Percentiles rank a stretch among this genome's conserved stretches.
These are phyloP conservation scores for Volvox carteri DNA, from an alignment of 163 green algal genomes.

Conservation along the genomic window DNA sequence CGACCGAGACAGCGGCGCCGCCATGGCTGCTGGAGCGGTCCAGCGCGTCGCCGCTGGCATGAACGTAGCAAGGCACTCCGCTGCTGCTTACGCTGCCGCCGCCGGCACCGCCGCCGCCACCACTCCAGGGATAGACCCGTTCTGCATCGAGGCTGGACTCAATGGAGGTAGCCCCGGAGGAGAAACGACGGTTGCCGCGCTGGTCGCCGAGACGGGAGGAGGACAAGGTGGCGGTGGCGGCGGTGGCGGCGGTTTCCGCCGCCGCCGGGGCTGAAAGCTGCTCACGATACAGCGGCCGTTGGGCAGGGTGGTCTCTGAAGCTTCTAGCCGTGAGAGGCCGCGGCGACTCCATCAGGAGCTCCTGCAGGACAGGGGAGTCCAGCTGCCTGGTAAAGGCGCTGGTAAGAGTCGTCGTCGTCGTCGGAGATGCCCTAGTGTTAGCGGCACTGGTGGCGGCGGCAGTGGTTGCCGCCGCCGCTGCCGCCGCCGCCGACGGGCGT, in stretches of 20 bases:
- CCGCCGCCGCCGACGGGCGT: background rate
- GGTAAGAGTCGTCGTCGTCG: background rate
- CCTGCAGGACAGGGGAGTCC: constrained; percentile 10
- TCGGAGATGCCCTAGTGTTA: background rate
- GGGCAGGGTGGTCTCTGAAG: background rate
- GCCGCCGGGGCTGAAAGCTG: background rate
- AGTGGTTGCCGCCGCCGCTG: background rate
- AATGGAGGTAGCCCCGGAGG: background rate
- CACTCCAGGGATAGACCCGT: constrained; percentile 24
- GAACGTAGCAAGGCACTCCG: too few relatives aligned
- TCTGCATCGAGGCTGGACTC: constrained; percentile 15
- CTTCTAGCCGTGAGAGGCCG: too few relatives aligned
- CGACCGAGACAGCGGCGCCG: background rate
- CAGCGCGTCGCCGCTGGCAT: too few relatives aligned
- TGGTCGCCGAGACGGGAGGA: background rate
- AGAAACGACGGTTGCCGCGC: background rate
- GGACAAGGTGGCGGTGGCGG: background rate
- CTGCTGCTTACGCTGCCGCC: background rate
- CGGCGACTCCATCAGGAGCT: background rate
- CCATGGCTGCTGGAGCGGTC: too few relatives aligned
- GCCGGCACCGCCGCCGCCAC: background rate
- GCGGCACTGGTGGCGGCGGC: background rate
- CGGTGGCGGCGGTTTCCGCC: background rate
- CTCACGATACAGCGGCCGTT: background rate
- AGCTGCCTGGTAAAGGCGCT: constrained; percentile 37